Evolutionary conservation across 2,329 filamentous ascomycete genomes (phyloP), one percentile per base, ranked within the genome.

Genomic region (Sporothrix brunneoviolacea): DNA sequence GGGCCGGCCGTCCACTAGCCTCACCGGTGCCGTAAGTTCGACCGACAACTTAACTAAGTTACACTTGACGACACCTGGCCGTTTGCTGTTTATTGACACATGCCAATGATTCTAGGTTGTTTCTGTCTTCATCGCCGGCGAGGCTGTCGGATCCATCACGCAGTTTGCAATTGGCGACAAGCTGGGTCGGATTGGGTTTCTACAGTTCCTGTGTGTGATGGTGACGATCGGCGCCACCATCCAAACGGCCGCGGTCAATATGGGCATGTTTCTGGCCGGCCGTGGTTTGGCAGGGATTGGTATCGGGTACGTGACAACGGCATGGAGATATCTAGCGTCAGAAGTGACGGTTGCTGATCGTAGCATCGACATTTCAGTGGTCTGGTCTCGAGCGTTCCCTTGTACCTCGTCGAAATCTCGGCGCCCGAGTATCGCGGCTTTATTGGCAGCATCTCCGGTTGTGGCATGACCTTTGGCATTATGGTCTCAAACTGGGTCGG

Each of bases 401-500:
- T 79, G 55, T 80, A 80, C 51, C 70, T 79, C 16, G 72, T 67
- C 46, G 76, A 80, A 57, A 78, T 79, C 50, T 73, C 73, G 1
- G 65, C 74, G 2, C 72, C 73, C 0, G 59, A 66, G 8, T 64
- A 65, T 46, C 70, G 76, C 33, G 76, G 76, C n/a, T 62, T 79
- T 13, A 77, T 79, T 51, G 75, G 72, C 15, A 74, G 75, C 13
- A 68, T 75, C 38, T 75, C 72, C 1, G 76, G 77, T 8, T 74
- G 73, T 45, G 76, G 76, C 8, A 76, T 79, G 52, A 69, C 74
- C 3, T 73, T 77, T 46, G 77, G 76, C 10, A 77, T 74, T 4
- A 77, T 78, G 74, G 64, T 68, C 55, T 75, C 73, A 4, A 80
- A 80, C 59, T 80, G 76, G 77, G 70, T 79, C 4, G 76, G 76